phyloP scores from a whole-genome alignment of 2,329 filamentous ascomycete genomes.

The Venturia nashicola region DNA sequence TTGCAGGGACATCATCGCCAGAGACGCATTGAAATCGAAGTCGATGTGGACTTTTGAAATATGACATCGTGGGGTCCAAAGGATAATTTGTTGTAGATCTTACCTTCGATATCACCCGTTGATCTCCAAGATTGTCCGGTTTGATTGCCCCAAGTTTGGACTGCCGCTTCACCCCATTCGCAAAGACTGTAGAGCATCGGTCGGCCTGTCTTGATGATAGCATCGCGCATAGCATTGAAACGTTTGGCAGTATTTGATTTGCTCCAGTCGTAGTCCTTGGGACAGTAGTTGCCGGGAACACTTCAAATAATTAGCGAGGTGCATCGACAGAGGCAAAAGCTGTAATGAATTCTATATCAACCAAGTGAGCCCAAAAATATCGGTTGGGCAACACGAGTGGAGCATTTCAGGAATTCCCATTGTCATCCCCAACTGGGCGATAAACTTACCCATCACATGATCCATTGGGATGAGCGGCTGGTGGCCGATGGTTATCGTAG shows the following conservation, averaged over 20 bases:
- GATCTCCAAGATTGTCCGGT: constrained; percentile 34
- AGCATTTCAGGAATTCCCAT: not conserved
- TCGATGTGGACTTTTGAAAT: not conserved
- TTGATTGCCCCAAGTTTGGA: constrained; percentile 37
- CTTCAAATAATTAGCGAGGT: not conserved
- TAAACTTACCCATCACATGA: constrained; percentile 21
- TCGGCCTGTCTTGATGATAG: constrained; percentile 30
- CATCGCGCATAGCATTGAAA: constrained; percentile 41
- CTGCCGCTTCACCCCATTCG: constrained; percentile 40
- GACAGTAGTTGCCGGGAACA: constrained; percentile 17
- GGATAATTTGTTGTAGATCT: not conserved
- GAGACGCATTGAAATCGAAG: not conserved
- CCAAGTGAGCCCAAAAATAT: not conserved
- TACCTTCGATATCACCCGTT: constrained; percentile 15
- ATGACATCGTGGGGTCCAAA: not conserved
- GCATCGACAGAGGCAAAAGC: not conserved
- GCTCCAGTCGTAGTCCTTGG: constrained; percentile 38
- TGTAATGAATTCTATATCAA: constrained; percentile 3
- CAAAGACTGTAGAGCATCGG: constrained; percentile 41
- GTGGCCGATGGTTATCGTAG: constrained; percentile 15
- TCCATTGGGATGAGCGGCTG: constrained; percentile 24
- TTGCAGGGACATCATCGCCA: not conserved
- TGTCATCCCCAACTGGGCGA: not conserved
- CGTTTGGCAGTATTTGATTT: constrained; percentile 35
- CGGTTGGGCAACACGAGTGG: not conserved